Percentiles rank a stretch among this genome's conserved stretches.
Conservation (phyloP, 148 eudicot species). For the Chenopodium suecicum region DNA sequence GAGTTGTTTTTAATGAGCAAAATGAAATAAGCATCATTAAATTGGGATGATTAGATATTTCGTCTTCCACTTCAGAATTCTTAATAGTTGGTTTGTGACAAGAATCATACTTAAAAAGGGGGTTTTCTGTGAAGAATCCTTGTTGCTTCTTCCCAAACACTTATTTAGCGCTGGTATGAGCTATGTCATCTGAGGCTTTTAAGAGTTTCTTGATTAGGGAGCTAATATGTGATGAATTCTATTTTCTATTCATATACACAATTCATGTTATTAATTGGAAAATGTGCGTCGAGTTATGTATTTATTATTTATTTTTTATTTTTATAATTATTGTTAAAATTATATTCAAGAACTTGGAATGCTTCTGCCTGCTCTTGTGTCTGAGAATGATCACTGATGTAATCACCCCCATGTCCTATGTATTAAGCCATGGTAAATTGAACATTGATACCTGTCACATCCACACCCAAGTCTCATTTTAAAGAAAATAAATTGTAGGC, state of each 20-base stretch:
- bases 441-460: not conserved
- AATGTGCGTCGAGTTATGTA: not conserved
- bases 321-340: no score
- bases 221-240: not conserved
- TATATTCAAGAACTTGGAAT: not conserved
- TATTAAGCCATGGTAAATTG: not conserved
- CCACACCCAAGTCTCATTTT: not conserved
- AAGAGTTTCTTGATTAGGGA: not conserved
- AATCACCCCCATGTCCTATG: not conserved
- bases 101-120: no score
- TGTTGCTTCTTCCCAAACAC: not conserved
- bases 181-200: not conserved
- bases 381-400: not conserved
- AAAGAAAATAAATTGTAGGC: not conserved
- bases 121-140: not conserved
- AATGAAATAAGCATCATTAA: no score
- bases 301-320: no score
- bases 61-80: no score
- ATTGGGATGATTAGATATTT: no score
- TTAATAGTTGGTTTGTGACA: no score
- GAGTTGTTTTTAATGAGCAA: no score
- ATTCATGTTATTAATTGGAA: no score
- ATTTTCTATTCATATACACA: no score
- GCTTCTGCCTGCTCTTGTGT: not conserved
- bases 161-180: not conserved